These are phyloP conservation scores for Corynespora cassiicola DNA, from an alignment of 2,329 filamentous ascomycete genomes.

Conservation along the genomic window DNA sequence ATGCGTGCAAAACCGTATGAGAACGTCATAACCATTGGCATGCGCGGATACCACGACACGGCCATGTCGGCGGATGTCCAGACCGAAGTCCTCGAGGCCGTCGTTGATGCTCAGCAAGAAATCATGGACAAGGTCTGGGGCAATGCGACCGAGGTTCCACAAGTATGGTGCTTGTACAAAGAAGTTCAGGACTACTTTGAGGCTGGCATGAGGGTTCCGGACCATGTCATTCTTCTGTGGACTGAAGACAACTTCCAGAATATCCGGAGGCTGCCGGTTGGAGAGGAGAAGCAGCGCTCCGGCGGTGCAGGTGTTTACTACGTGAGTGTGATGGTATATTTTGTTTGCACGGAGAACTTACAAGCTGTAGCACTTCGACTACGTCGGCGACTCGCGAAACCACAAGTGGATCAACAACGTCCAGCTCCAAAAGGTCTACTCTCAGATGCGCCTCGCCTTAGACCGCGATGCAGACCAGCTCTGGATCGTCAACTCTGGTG, in stretches of 20 bases:
- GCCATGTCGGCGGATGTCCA: conserved; percentile 65
- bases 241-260: conserved; percentile 75
- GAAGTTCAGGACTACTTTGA: conserved; percentile 75
- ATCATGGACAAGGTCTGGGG: conserved; percentile 65
- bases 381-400: conserved; percentile 66
- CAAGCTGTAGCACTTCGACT: conserved; percentile 62
- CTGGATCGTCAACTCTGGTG: conserved; percentile 73
- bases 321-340: conserved; percentile 21
- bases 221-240: conserved; percentile 73
- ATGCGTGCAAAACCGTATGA: conserved; percentile 70
- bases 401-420: conserved; percentile 70
- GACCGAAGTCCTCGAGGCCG: conserved; percentile 63
- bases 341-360: neutral
- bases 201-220: conserved; percentile 66
- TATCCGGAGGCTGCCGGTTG: conserved; percentile 66
- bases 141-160: conserved; percentile 62
- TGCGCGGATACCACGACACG: conserved; percentile 74
- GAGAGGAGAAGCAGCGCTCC: conserved; percentile 63
- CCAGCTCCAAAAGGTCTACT: conserved; percentile 68
- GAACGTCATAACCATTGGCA: conserved; percentile 69
- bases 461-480: conserved; percentile 65
- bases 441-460: conserved; percentile 70
- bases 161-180: conserved; percentile 78
- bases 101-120: conserved; percentile 66
- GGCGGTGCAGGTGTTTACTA: conserved; percentile 73